Evolutionary conservation across 202 grass and related monocot genomes (phyloP), one percentile per base, ranked within the genome.

Genomic region (Tripidium arundinaceum): DNA sequence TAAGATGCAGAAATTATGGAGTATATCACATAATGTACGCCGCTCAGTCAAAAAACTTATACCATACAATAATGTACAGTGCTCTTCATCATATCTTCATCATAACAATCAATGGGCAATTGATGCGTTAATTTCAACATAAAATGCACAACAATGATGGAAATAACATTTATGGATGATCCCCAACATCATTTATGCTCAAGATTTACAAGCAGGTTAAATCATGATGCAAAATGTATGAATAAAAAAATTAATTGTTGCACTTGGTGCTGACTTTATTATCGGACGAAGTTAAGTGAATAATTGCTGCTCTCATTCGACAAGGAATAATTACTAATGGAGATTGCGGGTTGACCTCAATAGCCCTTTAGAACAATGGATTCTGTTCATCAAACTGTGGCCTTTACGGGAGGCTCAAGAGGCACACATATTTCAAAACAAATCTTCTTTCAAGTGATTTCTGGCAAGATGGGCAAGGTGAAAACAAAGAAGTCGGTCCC

Each of bases 361-460:
- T 52, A 68, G 25, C 2, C 33, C 40, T 74, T 89, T 27, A 15
- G 18, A 86, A 50, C 18, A 64, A 37, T 10, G 15, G 54, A 78
- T 78, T 73, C 50, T 46, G 60, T 67, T n/a, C 68, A 62, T 60
- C 46, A 40, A 49, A 25, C 18, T 14, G 39, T 81, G 78, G 14
- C 72, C 83, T 78, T 78, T 85, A 73, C 58, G 38, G 22, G 39
- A 66, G 49, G 29, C 11, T 73, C 82, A 77, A 89, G 82, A 73
- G 82, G 65, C 45, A 27, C 55, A 27, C 24, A 34, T 74, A 47
- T 74, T 72, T 81, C 38, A 33, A 11, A 50, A 71, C 11, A 72
- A 43, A 67, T 25, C 4, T 42, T 68, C 15, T 59, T 59, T 62
- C 50, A 37, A 28, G 2, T 52, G 24, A 62, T 82, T 24, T 81